Evolutionary conservation across 306 rosid species (phyloP).

Genomic region (Psophocarpus tetragonolobus): DNA sequence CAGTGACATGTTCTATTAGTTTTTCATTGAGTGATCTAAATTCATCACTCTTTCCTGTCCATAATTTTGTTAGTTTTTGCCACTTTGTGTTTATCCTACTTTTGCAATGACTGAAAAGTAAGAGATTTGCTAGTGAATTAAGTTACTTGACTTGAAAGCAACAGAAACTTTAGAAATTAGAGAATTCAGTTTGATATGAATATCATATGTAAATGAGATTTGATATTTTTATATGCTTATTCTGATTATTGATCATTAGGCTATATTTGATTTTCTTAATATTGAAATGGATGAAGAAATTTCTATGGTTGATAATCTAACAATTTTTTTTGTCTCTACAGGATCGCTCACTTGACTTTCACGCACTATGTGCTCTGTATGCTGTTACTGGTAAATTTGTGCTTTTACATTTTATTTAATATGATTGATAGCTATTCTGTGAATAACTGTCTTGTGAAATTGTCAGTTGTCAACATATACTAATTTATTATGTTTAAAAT

Average conservation of each 20-base stretch:
- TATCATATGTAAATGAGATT: neutral
- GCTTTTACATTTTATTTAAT: neutral
- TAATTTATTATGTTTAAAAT: neutral
- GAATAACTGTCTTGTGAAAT: neutral
- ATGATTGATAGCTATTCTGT: neutral
- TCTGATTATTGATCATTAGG: neutral
- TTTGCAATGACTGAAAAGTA: neutral
- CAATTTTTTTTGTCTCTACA: constrained; percentile 37
- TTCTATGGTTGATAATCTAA: constrained; percentile 41
- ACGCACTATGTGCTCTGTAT: constrained; percentile 72
- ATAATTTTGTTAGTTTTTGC: constrained; percentile 1
- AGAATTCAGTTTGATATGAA: neutral
- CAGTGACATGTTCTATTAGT: neutral
- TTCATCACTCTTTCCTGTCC: neutral
- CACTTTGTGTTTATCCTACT: neutral
- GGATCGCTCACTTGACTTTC: constrained; percentile 90
- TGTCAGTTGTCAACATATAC: neutral
- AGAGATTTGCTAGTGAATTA: no score
- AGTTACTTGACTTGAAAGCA: neutral
- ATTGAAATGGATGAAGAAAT: constrained; percentile 4
- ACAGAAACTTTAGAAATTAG: neutral
- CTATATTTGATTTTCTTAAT: neutral
- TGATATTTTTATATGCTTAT: neutral
- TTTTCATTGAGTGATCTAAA: neutral
- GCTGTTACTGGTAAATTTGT: constrained; percentile 75